Evolutionary conservation across 148 eudicot species (phyloP), one percentile per base, ranked within the genome.

Genomic region (Beta vulgaris): DNA sequence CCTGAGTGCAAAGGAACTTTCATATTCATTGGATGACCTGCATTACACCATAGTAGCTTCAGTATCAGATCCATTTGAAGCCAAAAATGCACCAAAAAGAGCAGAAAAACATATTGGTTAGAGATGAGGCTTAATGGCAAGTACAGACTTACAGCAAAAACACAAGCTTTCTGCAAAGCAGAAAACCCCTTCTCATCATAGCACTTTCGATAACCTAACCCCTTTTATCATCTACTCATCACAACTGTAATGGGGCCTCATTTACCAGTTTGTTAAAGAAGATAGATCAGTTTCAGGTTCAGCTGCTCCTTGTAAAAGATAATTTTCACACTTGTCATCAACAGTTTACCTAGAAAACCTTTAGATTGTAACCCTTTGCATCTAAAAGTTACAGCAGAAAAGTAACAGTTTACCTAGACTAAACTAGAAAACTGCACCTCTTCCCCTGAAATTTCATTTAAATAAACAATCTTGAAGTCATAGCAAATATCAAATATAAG

Each of bases 351-450:
- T 5, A 19, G 23, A n/a, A n/a, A n/a, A n/a, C n/a, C n/a, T n/a
- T n/a, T n/a, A n/a, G n/a, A n/a, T n/a, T n/a, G n/a, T n/a, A n/a
- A n/a, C n/a, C 87, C 89, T 75, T 87, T 91, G 83, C 93, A 89
- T 71, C 98, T 96, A 46, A 14, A 60, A 67, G 71, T 62, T 62
- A 26, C 58, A 43, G 16, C 61, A 34, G 55, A 23, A n/a, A 77
- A 49, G n/a, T n/a, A n/a, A n/a, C n/a, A n/a, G n/a, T n/a, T n/a
- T n/a, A n/a, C n/a, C n/a, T n/a, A n/a, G n/a, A n/a, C n/a, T n/a
- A n/a, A n/a, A n/a, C n/a, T n/a, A n/a, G n/a, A n/a, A n/a, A n/a
- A n/a, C n/a, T n/a, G n/a, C n/a, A n/a, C n/a, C n/a, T n/a, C n/a
- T n/a, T n/a, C n/a, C n/a, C n/a, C n/a, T n/a, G n/a, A n/a, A n/a